phyloP scores from a whole-genome alignment of 768 basidiomycete genomes.

The Scleroderma citrinum region DNA sequence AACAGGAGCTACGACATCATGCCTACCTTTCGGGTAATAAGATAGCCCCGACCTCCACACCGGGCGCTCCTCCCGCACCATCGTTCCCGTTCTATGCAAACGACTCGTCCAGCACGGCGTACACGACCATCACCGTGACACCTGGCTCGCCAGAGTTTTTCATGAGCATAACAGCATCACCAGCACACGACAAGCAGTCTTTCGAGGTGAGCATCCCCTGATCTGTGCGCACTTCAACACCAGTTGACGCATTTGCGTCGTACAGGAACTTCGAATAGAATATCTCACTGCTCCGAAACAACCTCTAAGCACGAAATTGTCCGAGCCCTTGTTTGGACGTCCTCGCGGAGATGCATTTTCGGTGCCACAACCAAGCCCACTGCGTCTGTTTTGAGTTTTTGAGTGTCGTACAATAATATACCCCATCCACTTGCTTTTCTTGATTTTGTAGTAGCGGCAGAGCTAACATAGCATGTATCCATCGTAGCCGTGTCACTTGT shows the following conservation, averaged over 20 bases:
- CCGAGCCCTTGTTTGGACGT: slow-evolving; percentile 22
- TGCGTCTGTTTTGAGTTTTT: slow-evolving; percentile 11
- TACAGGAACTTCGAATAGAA: slow-evolving; percentile 49
- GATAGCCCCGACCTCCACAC: slow-evolving; percentile 6
- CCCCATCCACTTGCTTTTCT: background rate
- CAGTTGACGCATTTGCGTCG: background rate
- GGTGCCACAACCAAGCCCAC: slow-evolving; percentile 10
- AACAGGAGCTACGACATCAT: slow-evolving; percentile 38
- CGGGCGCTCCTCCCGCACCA: background rate
- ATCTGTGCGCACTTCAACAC: background rate
- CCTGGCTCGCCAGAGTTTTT: slow-evolving; percentile 25
- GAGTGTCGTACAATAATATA: background rate
- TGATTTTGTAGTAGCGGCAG: background rate
- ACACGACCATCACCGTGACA: slow-evolving; percentile 5
- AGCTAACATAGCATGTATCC: background rate
- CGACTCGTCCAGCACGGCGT: slow-evolving; percentile 21
- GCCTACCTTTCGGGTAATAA: slow-evolving; percentile 38
- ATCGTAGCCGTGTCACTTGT: background rate
- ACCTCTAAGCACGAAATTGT: background rate
- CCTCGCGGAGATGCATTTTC: slow-evolving; percentile 29
- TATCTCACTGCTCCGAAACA: slow-evolving; percentile 14
- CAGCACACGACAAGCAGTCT: slow-evolving; percentile 38
- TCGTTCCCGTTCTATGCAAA: slow-evolving; percentile 18
- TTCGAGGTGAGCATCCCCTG: slow-evolving; percentile 43
- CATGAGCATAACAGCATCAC: slow-evolving; percentile 33